Evolutionary conservation across 2,329 filamentous ascomycete genomes (phyloP), one percentile per base, ranked within the genome.

Genomic region (Fusarium camptoceras): DNA sequence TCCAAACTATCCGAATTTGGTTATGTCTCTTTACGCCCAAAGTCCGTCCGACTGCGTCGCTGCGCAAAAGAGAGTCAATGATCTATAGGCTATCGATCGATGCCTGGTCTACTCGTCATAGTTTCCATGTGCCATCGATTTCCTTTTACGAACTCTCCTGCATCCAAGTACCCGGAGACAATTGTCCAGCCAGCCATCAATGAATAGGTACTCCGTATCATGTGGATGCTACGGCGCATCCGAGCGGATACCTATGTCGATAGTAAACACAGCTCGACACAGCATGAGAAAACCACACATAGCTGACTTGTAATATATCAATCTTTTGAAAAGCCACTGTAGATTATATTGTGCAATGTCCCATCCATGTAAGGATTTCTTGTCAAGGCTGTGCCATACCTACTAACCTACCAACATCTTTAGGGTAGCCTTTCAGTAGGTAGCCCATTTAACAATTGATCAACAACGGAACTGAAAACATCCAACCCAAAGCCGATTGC

Each of bases 181-280:
- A 22, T 41, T 41, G 43, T 8, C 16, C 22, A 53, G 30, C 37
- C 34, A 22, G 24, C 25, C 24, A 27, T 37, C 22, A 27, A 24
- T 22, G 22, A 28, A 28, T 16, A 47, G 15, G 10, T 25, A 28
- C 27, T 46, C 25, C 30, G 24, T 27, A 63, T 25, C 25, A 55
- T n/a, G n/a, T 37, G 34, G 10, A 41, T 27, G 31, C 27, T 30
- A 31, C 49, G 46, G 67, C 49, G 55, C 30, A 71, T 44, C 53
- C 67, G 67, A 37, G 48, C 67, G 57, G 63, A 66, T 64, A 56
- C 54, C 53, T 48, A 64, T 67, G 24, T 54, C 59, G 30, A 50
- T 46, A 39, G 42, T 56, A 70, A 64, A 50, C 57, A 70, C 57
- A 70, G 20, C 53, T 66, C 15, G 25, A 34, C 50, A 64, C 47